phyloP scores from a whole-genome alignment of 805 yeast genomes.

The Maudiozyma turicensis region DNA sequence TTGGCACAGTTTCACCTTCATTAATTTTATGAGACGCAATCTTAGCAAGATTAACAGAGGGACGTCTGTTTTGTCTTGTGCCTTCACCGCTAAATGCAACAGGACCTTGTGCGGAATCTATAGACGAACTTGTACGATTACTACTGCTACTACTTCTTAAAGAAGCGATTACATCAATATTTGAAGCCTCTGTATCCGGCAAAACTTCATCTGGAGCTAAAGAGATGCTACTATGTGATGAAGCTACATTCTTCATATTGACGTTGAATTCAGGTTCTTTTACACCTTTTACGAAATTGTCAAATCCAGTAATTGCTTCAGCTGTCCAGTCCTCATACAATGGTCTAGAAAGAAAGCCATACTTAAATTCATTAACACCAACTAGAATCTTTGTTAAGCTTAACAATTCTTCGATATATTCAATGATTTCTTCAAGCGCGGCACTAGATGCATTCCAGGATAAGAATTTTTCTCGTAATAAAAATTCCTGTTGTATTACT shows the following conservation, averaged over 20 bases:
- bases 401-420: slow-evolving; percentile 38
- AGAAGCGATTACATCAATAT: background rate
- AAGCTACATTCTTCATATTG: background rate
- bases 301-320: slow-evolving; percentile 32
- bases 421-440: slow-evolving; percentile 41
- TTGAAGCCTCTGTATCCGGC: background rate
- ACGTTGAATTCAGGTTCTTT: background rate
- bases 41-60: slow-evolving; percentile 15
- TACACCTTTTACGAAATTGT: slow-evolving; percentile 16
- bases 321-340: slow-evolving; percentile 36
- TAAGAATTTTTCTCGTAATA: slow-evolving; percentile 33
- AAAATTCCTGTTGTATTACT: slow-evolving; percentile 10
- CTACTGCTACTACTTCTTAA: background rate
- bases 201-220: background rate
- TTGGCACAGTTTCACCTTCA: slow-evolving; percentile 16
- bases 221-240: background rate
- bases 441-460: slow-evolving; percentile 45
- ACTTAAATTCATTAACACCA: slow-evolving; percentile 41
- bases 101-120: slow-evolving; percentile 1
- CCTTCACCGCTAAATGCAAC: slow-evolving; percentile 8
- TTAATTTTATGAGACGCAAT: slow-evolving; percentile 22
- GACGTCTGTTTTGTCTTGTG: slow-evolving; percentile 5
- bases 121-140: background rate
- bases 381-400: slow-evolving; percentile 35
- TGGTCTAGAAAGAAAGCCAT: slow-evolving; percentile 42